Percentiles rank a stretch among this genome's conserved stretches.
These are phyloP conservation scores for Circinella umbellata DNA, from an alignment of 371 early-diverging fungal species.

Conservation along the genomic window DNA sequence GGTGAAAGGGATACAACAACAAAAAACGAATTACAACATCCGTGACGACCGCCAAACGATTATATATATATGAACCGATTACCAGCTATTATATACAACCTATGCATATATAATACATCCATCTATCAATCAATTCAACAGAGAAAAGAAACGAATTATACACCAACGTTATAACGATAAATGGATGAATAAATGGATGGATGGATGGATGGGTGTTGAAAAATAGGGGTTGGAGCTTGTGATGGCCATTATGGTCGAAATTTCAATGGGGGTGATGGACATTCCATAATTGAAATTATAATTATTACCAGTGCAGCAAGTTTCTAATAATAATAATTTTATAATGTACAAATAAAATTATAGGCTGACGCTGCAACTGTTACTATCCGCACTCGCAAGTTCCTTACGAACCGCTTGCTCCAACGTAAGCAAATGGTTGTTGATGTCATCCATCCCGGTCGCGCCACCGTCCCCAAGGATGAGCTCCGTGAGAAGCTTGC, in stretches of 20 bases:
- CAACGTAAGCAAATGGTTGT: constrained; percentile 98
- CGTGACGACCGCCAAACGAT: no score
- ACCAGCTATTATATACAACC: background rate
- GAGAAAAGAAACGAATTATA: background rate
- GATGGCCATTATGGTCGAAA: background rate
- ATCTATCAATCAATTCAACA: no score
- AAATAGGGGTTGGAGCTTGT: background rate
- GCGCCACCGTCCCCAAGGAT: constrained; percentile 91
- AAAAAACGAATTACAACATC: background rate
- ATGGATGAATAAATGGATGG: constrained; percentile 6
- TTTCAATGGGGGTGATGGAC: background rate
- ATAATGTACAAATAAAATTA: background rate
- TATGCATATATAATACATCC: background rate
- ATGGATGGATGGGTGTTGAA: constrained; percentile 7
- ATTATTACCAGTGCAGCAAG: no score
- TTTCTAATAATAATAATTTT: no score
- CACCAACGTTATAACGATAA: background rate
- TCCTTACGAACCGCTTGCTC: constrained; percentile 98
- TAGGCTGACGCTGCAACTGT: constrained; percentile 66
- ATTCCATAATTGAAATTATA: background rate
- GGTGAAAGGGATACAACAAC: background rate
- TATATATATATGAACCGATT: background rate
- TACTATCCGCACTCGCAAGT: constrained; percentile 97
- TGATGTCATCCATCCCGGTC: constrained; percentile 96
- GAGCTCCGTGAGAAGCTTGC: constrained; percentile 95